Conservation (phyloP, 2,329 filamentous ascomycete species). For the Balansia obtecta region DNA sequence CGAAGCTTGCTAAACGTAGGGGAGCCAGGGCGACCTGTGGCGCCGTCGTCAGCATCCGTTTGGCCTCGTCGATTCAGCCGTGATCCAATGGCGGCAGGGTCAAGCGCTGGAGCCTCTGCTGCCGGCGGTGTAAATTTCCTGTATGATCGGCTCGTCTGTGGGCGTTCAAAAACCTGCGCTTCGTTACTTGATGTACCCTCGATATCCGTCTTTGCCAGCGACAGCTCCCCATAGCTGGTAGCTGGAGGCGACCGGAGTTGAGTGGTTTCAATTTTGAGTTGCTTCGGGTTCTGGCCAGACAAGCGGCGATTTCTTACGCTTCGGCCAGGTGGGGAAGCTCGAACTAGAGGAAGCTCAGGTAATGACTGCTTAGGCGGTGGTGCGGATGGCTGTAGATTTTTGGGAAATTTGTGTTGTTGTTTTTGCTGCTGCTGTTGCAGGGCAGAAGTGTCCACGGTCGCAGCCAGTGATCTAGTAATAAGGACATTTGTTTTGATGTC, state of each 20-base stretch:
- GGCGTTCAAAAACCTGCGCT: slow-evolving; percentile 3
- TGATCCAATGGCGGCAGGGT: slow-evolving; percentile 14
- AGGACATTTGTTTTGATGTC: slow-evolving; percentile 58
- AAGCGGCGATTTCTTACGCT: slow-evolving; percentile 65
- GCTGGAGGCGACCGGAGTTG: slow-evolving; percentile 16
- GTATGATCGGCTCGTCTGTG: slow-evolving; percentile 1
- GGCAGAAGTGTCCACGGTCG: slow-evolving; percentile 49
- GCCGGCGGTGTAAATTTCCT: slow-evolving; percentile 2
- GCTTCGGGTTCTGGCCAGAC: slow-evolving; percentile 68
- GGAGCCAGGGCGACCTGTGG: slow-evolving; percentile 35
- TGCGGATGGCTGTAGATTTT: slow-evolving; percentile 16
- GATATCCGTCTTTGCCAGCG: slow-evolving; percentile 3
- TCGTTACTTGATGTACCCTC: slow-evolving; percentile 8
- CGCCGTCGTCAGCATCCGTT: slow-evolving; percentile 24
- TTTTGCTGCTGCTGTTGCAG: slow-evolving; percentile 5
- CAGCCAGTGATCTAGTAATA: slow-evolving; percentile 48
- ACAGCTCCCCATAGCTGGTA: slow-evolving; percentile 3
- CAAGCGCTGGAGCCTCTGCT: slow-evolving; percentile 5
- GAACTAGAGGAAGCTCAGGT: slow-evolving; percentile 29
- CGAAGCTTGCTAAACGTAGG: slow-evolving; percentile 37
- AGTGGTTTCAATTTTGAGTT: slow-evolving; percentile 77
- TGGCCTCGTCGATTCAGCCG: slow-evolving; percentile 21
- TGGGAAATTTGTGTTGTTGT: slow-evolving; percentile 8
- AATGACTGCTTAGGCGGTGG: slow-evolving; percentile 38
- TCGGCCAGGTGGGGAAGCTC: slow-evolving; percentile 21